Conservation (phyloP, 768 basidiomycete species). For the Lyophyllum semitale region DNA sequence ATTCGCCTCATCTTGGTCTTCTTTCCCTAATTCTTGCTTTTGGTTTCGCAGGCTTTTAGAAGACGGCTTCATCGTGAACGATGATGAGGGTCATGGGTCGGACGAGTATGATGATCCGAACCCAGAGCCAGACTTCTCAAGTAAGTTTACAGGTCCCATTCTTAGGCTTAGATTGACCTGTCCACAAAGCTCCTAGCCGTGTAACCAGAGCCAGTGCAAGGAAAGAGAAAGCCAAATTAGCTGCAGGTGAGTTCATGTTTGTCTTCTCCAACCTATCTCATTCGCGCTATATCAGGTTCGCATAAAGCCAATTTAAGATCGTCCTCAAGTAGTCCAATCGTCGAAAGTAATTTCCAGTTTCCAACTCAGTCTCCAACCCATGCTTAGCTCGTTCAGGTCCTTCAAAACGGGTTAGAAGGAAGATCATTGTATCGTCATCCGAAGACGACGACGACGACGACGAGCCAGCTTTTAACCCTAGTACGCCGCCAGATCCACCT, state of each 20-base stretch:
- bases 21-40: neutral
- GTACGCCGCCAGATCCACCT: neutral
- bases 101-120: neutral
- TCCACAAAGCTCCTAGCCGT: neutral
- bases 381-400: neutral
- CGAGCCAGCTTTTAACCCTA: neutral
- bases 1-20: neutral
- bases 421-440: neutral
- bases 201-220: constrained; percentile 1
- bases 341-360: too few species aligned
- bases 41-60: neutral
- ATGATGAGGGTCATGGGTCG: neutral
- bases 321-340: neutral
- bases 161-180: too few species aligned
- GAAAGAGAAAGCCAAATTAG: neutral
- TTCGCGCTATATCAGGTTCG: neutral
- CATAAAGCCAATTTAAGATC: too few species aligned
- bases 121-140: neutral
- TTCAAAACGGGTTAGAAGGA: neutral
- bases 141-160: too few species aligned
- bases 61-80: neutral
- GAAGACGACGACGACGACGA: neutral
- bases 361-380: too few species aligned
- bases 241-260: neutral
- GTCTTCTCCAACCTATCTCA: neutral